Conservation (phyloP, 2,329 filamentous ascomycete genomes). For the Conoideocrella luteorostrata region DNA sequence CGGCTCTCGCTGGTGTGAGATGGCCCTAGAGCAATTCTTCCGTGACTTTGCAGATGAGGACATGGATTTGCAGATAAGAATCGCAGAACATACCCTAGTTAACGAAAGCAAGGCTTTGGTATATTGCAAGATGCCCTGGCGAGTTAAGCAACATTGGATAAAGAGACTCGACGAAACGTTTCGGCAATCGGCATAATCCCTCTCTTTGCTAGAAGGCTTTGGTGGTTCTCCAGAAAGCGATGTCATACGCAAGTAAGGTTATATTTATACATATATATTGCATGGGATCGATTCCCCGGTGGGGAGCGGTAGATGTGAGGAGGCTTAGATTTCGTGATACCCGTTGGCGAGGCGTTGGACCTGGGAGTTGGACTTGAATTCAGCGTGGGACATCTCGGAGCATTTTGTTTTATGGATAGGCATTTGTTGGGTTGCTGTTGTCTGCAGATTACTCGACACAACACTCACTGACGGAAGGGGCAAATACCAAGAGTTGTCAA, state of each 20-base stretch:
- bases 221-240: neutral
- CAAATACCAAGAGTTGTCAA: too few species aligned
- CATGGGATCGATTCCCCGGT: conserved; percentile 1
- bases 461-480: too few species aligned
- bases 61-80: conserved; percentile 51
- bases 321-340: conserved; percentile 16
- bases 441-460: too few species aligned
- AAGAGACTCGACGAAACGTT: conserved; percentile 38
- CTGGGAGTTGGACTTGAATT: conserved; percentile 1
- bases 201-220: neutral
- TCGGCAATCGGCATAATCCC: conserved; percentile 3
- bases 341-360: conserved; percentile 17
- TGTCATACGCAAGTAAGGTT: neutral
- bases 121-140: conserved; percentile 54
- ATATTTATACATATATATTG: too few species aligned
- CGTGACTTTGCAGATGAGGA: conserved; percentile 52
- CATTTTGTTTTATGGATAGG: too few species aligned
- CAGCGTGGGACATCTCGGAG: neutral
- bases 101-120: conserved; percentile 55
- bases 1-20: conserved; percentile 47
- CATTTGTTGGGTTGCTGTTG: too few species aligned
- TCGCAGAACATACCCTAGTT: conserved; percentile 52
- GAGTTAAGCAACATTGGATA: conserved; percentile 50
- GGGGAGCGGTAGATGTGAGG: conserved; percentile 1
- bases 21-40: conserved; percentile 54